Base-by-base conservation (phyloP, 306 rosid species). In the Vicia villosa region DNA sequence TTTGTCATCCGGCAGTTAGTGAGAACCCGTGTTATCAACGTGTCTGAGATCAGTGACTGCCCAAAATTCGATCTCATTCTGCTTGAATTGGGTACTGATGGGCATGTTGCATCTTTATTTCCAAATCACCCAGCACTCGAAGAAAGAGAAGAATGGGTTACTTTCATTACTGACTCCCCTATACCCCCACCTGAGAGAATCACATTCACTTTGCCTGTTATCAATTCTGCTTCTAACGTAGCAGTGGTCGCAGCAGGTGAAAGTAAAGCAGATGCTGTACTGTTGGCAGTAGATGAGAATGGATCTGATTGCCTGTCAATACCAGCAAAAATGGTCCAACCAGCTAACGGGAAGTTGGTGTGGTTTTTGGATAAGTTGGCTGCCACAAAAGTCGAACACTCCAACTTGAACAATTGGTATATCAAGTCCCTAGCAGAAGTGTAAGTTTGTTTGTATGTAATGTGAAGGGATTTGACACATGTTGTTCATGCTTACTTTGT, bases 111-210 rank as follows among this genome's bases (percentile, higher is more conserved):
- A 41, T 89, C 99, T 7, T 76, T 95, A 21, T 95, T 91, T 70
- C 99, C 99, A 6, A 79, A 79, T 58, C 92, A 95, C 70, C 24
- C 91, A 5, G 95, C 75, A 61, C 88, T 95, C 6, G 72, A 82
- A 40, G 93, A 89, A 77, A 86, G 72, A 79, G 82, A 86, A 76
- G 91, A 82, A 68, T 95, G 99, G 99, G 96, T 95, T 60, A 82
- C 95, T 62, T 95, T 91, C 81, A 80, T 89, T 10, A 91, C 97
- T 0, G 93, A 95, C 72, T 91, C 99, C 70, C 97, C 99, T 12
- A 81, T 87, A 72, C 93, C 97, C 24, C 99, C 99, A 40, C 99
- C 99, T 0, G 99, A 95, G 86, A 84, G 99, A 63, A 91, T 95
- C 83, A 91, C 99, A 42, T 89, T 95, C 84, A 95, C 96, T 60